Evolutionary conservation across 768 basidiomycete genomes (phyloP), one percentile per base, ranked within the genome.

Genomic region (Leccinum obscurum): DNA sequence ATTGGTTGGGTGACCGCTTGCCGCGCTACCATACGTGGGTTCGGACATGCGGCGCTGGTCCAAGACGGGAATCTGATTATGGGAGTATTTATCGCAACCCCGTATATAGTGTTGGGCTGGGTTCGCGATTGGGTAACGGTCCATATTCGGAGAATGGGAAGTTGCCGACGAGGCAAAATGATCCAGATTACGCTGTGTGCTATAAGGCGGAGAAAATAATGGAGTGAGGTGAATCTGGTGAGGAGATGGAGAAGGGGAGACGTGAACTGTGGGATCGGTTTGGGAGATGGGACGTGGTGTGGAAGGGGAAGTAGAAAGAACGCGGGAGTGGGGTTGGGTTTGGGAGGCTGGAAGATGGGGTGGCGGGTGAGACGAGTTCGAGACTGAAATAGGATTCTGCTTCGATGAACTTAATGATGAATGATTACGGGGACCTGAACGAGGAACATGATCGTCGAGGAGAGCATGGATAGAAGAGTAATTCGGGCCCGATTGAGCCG

Each of bases 21-120:
- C 78, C 56, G 78, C 63, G 70, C 77, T 77, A 65, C 77, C 67
- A 61, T 81, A 77, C 62, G 83, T 75, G 52, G 87, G 85, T 70
- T 88, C 86, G 68, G 87, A 88, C 84, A 87, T 85, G 72, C 87
- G 84, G 68, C 86, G 79, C 56, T 85, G 84, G 76, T 86, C 85
- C 59, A 81, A 73, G 63, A 78, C 69, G 59, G 76, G 64, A 67
- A 66, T 62, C 68, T 66, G 72, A 72, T 67, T 73, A 66, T 69
- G 72, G 64, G 71, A 62, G 68, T 75, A 66, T 69, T 70, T 72
- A 71, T 73, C 73, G 61, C 57, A 71, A 60, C 67, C 68, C 70
- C 77, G 80, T 72, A 78, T 71, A 73, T 76, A 74, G 61, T 75
- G 77, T 65, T 76, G 76, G 57, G 76, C 69, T 70, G 71, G 71